phyloP scores from a whole-genome alignment of 2,329 filamentous ascomycete genomes.

The Chalaropsis ovoidea region DNA sequence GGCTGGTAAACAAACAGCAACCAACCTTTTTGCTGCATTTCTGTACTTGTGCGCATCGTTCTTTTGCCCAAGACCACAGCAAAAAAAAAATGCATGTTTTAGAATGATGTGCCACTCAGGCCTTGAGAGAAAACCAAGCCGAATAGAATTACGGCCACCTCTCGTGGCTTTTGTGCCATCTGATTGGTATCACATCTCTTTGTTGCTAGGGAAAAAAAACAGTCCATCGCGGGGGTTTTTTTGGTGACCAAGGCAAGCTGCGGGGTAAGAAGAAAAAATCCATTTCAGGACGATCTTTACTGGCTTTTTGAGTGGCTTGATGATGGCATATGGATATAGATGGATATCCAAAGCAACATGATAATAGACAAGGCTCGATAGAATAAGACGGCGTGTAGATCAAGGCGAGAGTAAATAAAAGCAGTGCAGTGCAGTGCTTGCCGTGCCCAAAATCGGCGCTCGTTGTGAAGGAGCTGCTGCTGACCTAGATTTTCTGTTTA shows the following conservation, averaged over 20 bases:
- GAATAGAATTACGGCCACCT: no score
- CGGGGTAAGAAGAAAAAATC: not conserved
- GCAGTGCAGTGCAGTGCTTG: not conserved
- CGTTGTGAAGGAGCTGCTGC: not conserved
- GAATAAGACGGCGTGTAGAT: not conserved
- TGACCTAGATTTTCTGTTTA: not conserved
- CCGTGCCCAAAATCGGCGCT: not conserved
- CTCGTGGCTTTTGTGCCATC: not conserved
- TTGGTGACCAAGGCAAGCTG: conserved; percentile 9
- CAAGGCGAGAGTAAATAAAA: not conserved
- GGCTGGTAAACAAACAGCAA: not conserved
- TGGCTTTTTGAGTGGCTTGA: no score
- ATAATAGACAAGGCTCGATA: not conserved
- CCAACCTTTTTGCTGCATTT: not conserved
- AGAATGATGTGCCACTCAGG: no score
- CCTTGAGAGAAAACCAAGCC: no score
- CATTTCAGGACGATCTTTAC: no score
- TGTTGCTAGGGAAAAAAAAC: not conserved
- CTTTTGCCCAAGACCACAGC: not conserved
- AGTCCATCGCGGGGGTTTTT: conserved; percentile 9
- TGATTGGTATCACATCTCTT: not conserved
- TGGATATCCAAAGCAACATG: not conserved
- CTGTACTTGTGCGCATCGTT: not conserved
- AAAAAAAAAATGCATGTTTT: not conserved
- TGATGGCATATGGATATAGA: no score